These are phyloP conservation scores for Pyrenophora seminiperda DNA, from an alignment of 2,329 filamentous ascomycete species.

Conservation along the genomic window DNA sequence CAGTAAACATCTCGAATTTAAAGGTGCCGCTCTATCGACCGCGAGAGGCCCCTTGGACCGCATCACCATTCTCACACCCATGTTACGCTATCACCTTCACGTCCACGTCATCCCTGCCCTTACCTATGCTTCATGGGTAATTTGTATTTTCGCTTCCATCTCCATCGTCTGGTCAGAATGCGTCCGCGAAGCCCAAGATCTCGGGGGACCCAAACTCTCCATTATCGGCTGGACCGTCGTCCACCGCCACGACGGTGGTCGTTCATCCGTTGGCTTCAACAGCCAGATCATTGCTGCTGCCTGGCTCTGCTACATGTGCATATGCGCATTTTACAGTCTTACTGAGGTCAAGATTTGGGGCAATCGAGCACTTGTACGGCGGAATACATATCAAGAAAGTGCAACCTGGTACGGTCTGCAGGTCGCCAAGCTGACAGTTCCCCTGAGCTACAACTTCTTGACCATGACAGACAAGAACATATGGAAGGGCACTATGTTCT, in stretches of 20 bases:
- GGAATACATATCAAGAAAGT: conserved; percentile 90
- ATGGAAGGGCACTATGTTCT: conserved; percentile 81
- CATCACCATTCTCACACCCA: conserved; percentile 71
- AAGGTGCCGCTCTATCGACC: conserved; percentile 56
- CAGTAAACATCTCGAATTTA: conserved; percentile 81
- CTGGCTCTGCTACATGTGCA: conserved; percentile 97
- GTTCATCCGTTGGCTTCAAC: conserved; percentile 79
- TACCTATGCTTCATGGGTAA: conserved; percentile 66
- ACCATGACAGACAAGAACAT: conserved; percentile 79
- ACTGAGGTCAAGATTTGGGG: conserved; percentile 98
- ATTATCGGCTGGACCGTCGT: conserved; percentile 70
- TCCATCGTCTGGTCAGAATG: conserved; percentile 94
- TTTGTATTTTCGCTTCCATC: conserved; percentile 75
- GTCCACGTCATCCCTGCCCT: conserved; percentile 73
- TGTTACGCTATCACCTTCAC: conserved; percentile 78
- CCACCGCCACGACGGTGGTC: conserved; percentile 73
- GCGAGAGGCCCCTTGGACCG: conserved; percentile 49
- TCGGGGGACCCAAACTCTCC: conserved; percentile 67
- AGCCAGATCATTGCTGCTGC: conserved; percentile 82
- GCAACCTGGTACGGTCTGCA: conserved; percentile 96
- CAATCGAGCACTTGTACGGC: conserved; percentile 83
- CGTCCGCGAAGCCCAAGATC: conserved; percentile 73
- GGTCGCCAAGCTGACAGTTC: conserved; percentile 89
- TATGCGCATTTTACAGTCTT: conserved; percentile 83
- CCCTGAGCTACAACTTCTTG: conserved; percentile 93